Conservation (phyloP, 1,284 basidiomycete genomes). For the Pseudozyma hubeiensis region DNA sequence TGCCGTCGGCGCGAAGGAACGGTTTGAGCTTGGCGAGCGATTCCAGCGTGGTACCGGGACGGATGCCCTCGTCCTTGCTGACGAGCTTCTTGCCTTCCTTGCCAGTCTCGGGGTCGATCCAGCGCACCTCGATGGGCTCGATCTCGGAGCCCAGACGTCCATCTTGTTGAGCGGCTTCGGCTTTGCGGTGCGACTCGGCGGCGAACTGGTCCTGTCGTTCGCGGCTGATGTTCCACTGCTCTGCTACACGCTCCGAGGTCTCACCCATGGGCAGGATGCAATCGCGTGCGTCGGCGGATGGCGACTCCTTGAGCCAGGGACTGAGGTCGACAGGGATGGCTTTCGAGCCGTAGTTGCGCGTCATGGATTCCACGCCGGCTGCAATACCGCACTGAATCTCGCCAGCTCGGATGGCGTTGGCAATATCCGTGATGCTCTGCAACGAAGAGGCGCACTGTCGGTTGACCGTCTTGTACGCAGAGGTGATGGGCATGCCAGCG, state of each 20-base stretch:
- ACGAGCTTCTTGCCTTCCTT: conserved; percentile 58
- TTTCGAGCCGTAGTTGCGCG: conserved; percentile 64
- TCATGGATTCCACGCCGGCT: conserved; percentile 66
- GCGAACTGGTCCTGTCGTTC: conserved; percentile 64
- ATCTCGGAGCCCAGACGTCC: conserved; percentile 62
- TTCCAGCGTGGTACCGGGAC: conserved; percentile 51
- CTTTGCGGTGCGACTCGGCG: conserved; percentile 55
- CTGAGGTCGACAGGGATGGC: conserved; percentile 67
- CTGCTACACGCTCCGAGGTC: conserved; percentile 63
- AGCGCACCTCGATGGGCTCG: conserved; percentile 60
- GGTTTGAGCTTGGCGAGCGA: conserved; percentile 63
- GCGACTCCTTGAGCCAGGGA: conserved; percentile 60
- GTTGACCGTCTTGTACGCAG: conserved; percentile 66
- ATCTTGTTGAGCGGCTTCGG: conserved; percentile 56
- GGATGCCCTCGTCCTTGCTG: conserved; percentile 65
- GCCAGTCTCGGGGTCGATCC: conserved; percentile 56
- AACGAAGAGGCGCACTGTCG: conserved; percentile 69
- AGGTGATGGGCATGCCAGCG: conserved; percentile 59
- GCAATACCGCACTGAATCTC: conserved; percentile 64
- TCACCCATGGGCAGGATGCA: conserved; percentile 68
- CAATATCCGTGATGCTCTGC: conserved; percentile 69
- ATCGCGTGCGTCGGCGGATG: conserved; percentile 62
- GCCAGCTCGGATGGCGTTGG: conserved; percentile 65
- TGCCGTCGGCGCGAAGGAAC: conserved; percentile 56
- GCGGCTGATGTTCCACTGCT: conserved; percentile 56